Base-by-base conservation (phyloP, 257 asterid species). In the Solanum bulbocastanum region DNA sequence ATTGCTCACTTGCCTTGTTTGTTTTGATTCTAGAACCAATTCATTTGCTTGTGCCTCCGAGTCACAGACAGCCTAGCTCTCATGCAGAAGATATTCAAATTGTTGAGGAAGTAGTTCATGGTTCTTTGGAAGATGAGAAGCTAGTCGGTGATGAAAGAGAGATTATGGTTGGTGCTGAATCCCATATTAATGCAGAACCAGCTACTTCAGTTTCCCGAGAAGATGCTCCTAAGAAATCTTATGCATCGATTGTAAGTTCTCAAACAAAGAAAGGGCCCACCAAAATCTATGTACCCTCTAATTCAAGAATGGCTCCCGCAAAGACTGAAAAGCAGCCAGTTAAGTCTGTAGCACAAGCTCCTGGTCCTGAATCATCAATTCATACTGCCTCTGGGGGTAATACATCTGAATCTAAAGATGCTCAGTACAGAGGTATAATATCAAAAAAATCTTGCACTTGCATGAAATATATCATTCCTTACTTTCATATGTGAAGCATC, bases 1-100 rank as follows among this genome's bases (percentile, higher is more conserved):
- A 66, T 44, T 25, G 42, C 11, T 66, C 27, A 66, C 27, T 68
- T 88, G 58, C 68, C 85, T 86, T 40, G 85, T 86, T 88, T 79
- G 78, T 87, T 88, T 74, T 88, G 56, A 88, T 88, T 89, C 33
- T 92, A 96, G 98, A 94, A 87, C 95, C 96, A 7, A 87, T 88
- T 91, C 90, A 74, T 60, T 97, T 90, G 88, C 87, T 86, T 89
- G 94, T 89, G 76, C 89, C 89, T 68, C 89, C 95, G 42, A 86
- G 83, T 49, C 75, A 83, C 25, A 65, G 91, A 85, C 89, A 91
- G 79, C 88, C 86, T 73, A 89, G 93, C 89, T 91, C 93, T 69
- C 89, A 49, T 42, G 88, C 84, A 39, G 93, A 90, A 87, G 94
- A 93, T 87, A 88, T 83, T 73, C 93, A 90, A 83, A 90, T 58